A percentile compares a stretch with the other conserved stretches of the same genome.
These are phyloP conservation scores for Penicillium malachiteum DNA, from an alignment of 495 filamentous ascomycete species.

Conservation along the genomic window DNA sequence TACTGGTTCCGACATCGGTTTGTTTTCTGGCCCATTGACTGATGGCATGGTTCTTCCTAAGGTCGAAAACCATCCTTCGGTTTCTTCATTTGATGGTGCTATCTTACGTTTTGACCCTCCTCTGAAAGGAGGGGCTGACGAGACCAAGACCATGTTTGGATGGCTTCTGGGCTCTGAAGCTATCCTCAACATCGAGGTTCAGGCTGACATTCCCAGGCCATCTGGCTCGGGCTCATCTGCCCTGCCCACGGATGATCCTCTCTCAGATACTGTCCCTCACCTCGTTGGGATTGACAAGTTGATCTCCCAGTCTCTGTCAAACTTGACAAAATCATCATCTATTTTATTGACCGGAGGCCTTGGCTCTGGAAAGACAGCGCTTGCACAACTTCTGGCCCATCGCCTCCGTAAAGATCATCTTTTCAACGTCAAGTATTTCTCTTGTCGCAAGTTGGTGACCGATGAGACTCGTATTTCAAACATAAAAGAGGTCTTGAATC, in stretches of 20 bases:
- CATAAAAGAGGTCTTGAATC: conserved; percentile 82
- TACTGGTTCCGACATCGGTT: conserved; percentile 42
- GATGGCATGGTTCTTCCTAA: conserved; percentile 75
- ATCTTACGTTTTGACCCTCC: conserved; percentile 72
- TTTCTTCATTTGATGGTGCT: conserved; percentile 60
- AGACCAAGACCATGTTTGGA: conserved; percentile 50
- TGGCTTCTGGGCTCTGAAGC: conserved; percentile 80
- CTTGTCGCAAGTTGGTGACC: conserved; percentile 78
- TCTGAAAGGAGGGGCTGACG: conserved; percentile 40
- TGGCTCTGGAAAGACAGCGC: conserved; percentile 82
- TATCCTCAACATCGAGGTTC: conserved; percentile 68
- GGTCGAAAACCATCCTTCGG: conserved; percentile 35
- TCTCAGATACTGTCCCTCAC: conserved; percentile 53
- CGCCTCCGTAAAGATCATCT: conserved; percentile 63
- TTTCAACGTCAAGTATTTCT: conserved; percentile 77
- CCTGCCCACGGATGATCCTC: conserved; percentile 49
- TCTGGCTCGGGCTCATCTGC: conserved; percentile 46
- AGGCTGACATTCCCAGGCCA: conserved; percentile 64
- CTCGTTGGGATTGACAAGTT: conserved; percentile 84
- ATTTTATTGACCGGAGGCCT: conserved; percentile 85
- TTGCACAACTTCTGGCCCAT: conserved; percentile 65
- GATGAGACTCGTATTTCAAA: conserved; percentile 85
- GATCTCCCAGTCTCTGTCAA: conserved; percentile 64
- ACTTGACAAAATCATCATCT: conserved; percentile 81
- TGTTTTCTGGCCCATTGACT: conserved; percentile 85